phyloP scores from a whole-genome alignment of 2,329 filamentous ascomycete genomes.

The Scedosporium apiospermum region DNA sequence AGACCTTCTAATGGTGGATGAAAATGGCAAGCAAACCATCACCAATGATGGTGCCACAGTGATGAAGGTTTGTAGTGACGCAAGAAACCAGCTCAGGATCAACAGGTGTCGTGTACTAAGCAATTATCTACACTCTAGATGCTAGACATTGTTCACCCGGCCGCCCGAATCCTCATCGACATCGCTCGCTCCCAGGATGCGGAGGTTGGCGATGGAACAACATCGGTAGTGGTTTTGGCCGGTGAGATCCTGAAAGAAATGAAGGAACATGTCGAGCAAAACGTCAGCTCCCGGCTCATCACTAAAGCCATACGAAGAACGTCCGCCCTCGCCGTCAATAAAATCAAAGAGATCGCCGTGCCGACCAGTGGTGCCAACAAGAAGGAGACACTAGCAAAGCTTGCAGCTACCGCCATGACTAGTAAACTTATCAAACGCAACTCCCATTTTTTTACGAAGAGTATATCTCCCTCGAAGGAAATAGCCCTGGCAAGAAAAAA shows the following conservation, averaged over 20 bases:
- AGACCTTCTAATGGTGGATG: constrained; percentile 90
- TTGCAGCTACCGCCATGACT: constrained; percentile 95
- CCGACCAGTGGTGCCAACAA: constrained; percentile 73
- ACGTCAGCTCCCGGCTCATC: constrained; percentile 93
- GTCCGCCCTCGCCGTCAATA: constrained; percentile 87
- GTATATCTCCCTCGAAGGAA: constrained; percentile 20
- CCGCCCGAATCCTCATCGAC: constrained; percentile 92
- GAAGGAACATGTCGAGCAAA: constrained; percentile 92
- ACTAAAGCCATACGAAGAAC: constrained; percentile 91
- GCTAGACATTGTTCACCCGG: constrained; percentile 96
- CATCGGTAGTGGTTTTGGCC: constrained; percentile 93
- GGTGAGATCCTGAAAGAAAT: constrained; percentile 96
- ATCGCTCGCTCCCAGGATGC: constrained; percentile 98
- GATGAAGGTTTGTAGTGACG: constrained; percentile 68
- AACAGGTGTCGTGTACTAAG: background rate
- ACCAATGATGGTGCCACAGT: constrained; percentile 98
- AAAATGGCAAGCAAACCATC: constrained; percentile 92
- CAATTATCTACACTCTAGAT: constrained; percentile 43
- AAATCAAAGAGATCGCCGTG: constrained; percentile 95
- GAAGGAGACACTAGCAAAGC: constrained; percentile 77
- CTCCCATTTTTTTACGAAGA: constrained; percentile 94
- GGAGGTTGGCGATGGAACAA: constrained; percentile 96
- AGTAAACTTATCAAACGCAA: constrained; percentile 99
- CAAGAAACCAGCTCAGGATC: background rate
- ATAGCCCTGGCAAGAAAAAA: too few species aligned